These are phyloP conservation scores for Hortiboletus campestris DNA, from an alignment of 768 basidiomycete genomes.

Conservation along the genomic window DNA sequence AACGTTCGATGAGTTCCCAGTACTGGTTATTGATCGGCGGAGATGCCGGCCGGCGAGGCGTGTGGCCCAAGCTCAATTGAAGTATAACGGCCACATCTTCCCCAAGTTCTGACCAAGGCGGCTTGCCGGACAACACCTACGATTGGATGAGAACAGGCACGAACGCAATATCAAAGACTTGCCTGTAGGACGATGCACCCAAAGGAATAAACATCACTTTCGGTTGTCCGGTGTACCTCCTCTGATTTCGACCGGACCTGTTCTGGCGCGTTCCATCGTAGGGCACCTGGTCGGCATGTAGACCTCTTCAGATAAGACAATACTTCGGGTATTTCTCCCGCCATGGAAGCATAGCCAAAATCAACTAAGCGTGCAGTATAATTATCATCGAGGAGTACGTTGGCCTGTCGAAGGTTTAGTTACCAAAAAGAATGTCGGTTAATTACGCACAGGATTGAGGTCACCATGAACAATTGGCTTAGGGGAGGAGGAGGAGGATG, in stretches of 20 bases:
- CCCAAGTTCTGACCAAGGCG: neutral
- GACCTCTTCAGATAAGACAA: neutral
- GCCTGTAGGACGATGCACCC: neutral
- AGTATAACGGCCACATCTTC: neutral
- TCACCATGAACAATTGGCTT: conserved; percentile 1
- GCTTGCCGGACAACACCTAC: neutral
- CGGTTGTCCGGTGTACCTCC: neutral
- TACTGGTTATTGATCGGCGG: neutral
- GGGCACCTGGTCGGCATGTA: neutral
- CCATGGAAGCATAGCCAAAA: neutral
- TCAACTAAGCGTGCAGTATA: conserved; percentile 2
- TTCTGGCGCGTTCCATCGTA: conserved; percentile 2
- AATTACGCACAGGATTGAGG: neutral
- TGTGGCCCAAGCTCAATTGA: neutral
- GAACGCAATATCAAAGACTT: neutral
- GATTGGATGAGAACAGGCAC: neutral
- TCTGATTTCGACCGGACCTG: neutral
- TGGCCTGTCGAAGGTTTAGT: neutral
- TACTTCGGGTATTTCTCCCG: neutral
- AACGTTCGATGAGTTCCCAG: neutral
- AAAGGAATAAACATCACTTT: conserved; percentile 2
- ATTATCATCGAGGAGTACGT: neutral
- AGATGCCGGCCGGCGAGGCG: neutral
- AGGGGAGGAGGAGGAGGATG: neutral
- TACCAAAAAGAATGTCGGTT: too few relatives aligned